A percentile compares a stretch with the other conserved stretches of the same genome.
phyloP scores from a whole-genome alignment of 768 basidiomycete species.

The Pleurotus pulmonarius region DNA sequence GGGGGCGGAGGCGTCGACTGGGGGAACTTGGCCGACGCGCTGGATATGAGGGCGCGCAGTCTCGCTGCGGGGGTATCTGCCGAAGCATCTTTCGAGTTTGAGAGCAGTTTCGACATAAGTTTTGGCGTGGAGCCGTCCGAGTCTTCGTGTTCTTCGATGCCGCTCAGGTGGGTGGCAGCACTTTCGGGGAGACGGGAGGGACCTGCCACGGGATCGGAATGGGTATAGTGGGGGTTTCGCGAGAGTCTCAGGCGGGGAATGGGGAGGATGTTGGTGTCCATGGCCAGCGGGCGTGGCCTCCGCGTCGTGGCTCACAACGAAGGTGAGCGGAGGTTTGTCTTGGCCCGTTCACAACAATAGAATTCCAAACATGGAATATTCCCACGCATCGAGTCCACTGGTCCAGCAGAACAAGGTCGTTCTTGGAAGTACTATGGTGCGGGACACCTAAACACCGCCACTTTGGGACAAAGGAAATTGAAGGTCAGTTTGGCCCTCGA shows the following conservation, averaged over 20 bases:
- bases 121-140: constrained; percentile 23
- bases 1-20: constrained; percentile 18
- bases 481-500: too few relatives aligned
- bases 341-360: too few relatives aligned
- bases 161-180: constrained; percentile 1
- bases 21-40: constrained; percentile 39
- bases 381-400: too few relatives aligned
- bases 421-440: too few relatives aligned
- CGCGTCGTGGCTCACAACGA: too few relatives aligned
- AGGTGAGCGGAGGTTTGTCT: too few relatives aligned
- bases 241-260: constrained; percentile 1
- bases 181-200: constrained; percentile 18
- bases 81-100: constrained; percentile 34
- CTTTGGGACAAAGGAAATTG: too few relatives aligned
- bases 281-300: not conserved
- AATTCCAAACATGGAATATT: too few relatives aligned
- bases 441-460: too few relatives aligned
- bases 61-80: constrained; percentile 54
- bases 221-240: constrained; percentile 4
- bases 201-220: constrained; percentile 17
- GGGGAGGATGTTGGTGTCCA: constrained; percentile 8
- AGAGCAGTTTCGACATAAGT: constrained; percentile 30
- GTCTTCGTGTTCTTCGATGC: too few relatives aligned
- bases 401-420: too few relatives aligned
- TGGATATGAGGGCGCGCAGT: constrained; percentile 56